Evolutionary conservation across 176 grass and related monocot genomes (phyloP).

Genomic region (Carex pumila): DNA sequence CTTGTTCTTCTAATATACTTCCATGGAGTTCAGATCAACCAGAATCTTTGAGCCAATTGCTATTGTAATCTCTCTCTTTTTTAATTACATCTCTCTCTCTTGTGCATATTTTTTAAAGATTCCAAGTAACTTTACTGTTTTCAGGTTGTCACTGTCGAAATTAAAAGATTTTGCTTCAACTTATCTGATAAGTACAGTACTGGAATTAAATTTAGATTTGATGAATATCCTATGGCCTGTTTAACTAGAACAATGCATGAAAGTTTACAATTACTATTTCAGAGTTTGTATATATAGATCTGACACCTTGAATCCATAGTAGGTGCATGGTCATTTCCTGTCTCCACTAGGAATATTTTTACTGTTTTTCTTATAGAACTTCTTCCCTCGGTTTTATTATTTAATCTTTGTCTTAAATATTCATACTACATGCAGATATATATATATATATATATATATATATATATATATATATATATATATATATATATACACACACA

Average conservation of each 20-base stretch:
- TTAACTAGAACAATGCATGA: background rate
- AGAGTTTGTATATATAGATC: slow-evolving; percentile 5
- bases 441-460: background rate
- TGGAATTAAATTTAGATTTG: background rate
- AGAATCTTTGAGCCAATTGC: slow-evolving; percentile 22
- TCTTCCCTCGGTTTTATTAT: background rate
- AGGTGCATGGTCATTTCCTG: background rate
- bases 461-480: too few species aligned
- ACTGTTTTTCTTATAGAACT: background rate
- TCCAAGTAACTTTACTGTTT: background rate
- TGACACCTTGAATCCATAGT: background rate
- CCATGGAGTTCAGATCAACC: slow-evolving; percentile 5
- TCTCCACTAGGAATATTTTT: background rate
- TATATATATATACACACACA: background rate
- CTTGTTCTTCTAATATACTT: slow-evolving; percentile 12
- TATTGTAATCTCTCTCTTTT: slow-evolving; percentile 9
- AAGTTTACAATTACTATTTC: background rate
- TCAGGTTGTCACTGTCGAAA: too few species aligned
- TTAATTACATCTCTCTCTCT: too few species aligned
- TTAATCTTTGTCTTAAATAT: background rate
- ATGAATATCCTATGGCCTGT: background rate
- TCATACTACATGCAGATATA: background rate
- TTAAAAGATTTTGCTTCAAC: background rate
- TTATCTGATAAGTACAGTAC: background rate
- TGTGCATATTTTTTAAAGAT: background rate